Base-by-base conservation (phyloP, 768 basidiomycete species). In the Vararia minispora region DNA sequence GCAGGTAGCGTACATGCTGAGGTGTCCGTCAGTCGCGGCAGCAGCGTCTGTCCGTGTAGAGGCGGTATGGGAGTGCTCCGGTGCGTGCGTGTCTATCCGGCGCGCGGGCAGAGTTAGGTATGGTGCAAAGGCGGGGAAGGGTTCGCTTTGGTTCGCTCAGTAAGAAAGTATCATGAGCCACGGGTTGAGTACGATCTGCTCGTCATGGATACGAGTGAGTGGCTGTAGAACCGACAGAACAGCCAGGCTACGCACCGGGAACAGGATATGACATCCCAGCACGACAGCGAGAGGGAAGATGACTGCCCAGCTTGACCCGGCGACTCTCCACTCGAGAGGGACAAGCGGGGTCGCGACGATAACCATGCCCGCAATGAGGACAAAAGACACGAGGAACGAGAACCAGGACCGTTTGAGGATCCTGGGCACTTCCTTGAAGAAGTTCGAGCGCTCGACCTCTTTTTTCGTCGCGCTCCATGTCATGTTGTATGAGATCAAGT, bases 401-500 rank as follows among this genome's bases (percentile, higher is more conserved):
- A 74, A 59, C 70, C 81, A 79, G 63, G 86, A 52, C 6, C 86
- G 77, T 48, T 79, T 79, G 56, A 77, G 62, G 49, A 92, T 90
- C 45, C 75, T 73, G 3, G 90, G 90, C 6, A 90, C 74, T 58
- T 94, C 89, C 44, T 82, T 74, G 72, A 86, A 90, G 66, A 94
- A 90, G 51, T 90, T 91, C 11, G 82, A 85, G 38, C 75, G 70
- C 58, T 90, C 80, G 30, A 91, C 85, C 56, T 85, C 83, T 72
- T 87, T 86, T 49, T 73, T 73, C 4, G 84, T 87, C 5, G 82
- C 76, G 17, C 74, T 72, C 85, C 84, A 87, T 8, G 72, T 71
- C 50, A 81, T 81, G 57, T 83, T 78, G 60, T 79, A 81, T 5
- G 77, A 80, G 57, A 83, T 79, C 59, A 80, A 41, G 47, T 83